Percentiles rank a stretch among this genome's conserved stretches.
These are phyloP conservation scores for Colletotrichum abscissum DNA, from an alignment of 2,329 filamentous ascomycete species.

Conservation along the genomic window DNA sequence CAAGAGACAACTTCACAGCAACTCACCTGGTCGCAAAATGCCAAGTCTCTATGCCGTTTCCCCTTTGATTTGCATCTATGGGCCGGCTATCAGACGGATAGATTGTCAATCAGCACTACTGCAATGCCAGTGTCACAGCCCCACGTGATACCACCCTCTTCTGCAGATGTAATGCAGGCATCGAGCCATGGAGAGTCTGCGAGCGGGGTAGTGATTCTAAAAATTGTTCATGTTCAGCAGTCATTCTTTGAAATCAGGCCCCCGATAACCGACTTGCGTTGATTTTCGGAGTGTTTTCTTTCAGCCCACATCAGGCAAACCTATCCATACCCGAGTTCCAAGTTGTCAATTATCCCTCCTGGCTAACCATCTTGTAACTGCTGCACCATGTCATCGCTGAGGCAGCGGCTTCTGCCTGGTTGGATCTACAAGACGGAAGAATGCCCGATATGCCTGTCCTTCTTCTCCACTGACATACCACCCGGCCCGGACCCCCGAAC, in stretches of 20 bases:
- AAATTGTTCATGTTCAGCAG: not conserved
- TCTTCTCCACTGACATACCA: not conserved
- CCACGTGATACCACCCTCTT: not conserved
- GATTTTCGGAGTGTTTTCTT: not conserved
- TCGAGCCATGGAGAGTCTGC: not conserved
- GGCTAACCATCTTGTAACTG: not conserved
- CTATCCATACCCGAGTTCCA: no score
- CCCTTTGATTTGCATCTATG: not conserved
- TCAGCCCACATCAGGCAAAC: not conserved
- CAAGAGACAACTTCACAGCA: not conserved
- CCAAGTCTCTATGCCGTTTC: not conserved
- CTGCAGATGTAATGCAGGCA: not conserved
- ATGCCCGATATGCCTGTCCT: not conserved
- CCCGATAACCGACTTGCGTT: not conserved
- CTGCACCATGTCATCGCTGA: not conserved
- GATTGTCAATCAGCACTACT: not conserved
- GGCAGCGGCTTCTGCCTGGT: not conserved
- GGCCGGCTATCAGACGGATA: not conserved
- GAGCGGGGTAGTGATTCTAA: not conserved
- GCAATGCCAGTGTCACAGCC: not conserved
- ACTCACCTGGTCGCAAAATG: not conserved
- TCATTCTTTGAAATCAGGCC: not conserved
- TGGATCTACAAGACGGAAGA: not conserved
- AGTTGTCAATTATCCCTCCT: not conserved
- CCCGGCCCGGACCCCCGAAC: no score